phyloP scores from a whole-genome alignment of 75 land plant species.

The Pinus tabuliformis region DNA sequence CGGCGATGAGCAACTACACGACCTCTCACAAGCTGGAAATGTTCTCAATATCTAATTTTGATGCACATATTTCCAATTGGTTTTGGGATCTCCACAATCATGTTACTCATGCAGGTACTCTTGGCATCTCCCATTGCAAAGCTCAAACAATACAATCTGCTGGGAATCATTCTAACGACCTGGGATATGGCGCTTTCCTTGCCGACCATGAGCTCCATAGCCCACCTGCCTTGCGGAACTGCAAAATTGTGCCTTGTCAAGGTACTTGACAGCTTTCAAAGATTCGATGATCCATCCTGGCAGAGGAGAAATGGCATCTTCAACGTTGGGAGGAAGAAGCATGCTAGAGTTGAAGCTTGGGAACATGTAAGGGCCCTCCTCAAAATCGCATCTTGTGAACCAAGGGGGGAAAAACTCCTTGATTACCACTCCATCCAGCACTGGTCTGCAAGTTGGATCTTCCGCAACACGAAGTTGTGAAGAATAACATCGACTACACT shows the following conservation, averaged over 20 bases:
- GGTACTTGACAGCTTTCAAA: not conserved
- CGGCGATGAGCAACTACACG: too few species aligned
- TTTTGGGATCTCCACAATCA: conserved; percentile 10
- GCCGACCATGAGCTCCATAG: conserved; percentile 36
- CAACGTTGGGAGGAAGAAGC: not conserved
- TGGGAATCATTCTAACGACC: conserved; percentile 20
- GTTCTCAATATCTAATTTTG: too few species aligned
- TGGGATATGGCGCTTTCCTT: conserved; percentile 32
- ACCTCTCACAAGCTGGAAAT: too few species aligned
- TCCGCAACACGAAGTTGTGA: conserved; percentile 57
- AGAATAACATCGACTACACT: conserved; percentile 25
- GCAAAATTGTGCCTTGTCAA: conserved; percentile 22
- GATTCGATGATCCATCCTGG: conserved; percentile 17
- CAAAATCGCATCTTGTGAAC: conserved; percentile 8
- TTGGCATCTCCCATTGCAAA: conserved; percentile 40
- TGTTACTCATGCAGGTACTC: conserved; percentile 26
- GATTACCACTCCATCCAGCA: conserved; percentile 67
- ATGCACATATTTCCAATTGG: too few species aligned
- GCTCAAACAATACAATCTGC: conserved; percentile 18
- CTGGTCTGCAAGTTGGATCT: conserved; percentile 76
- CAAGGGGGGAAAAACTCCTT: conserved; percentile 40
- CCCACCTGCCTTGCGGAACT: conserved; percentile 25
- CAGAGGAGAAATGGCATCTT: not conserved
- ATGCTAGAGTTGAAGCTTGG: conserved; percentile 1
- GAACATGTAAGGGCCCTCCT: conserved; percentile 14